Percentiles rank a stretch among this genome's conserved stretches.
Evolutionary conservation across 2,329 filamentous ascomycete species (phyloP).

Genomic region (Talaromyces sp.): DNA sequence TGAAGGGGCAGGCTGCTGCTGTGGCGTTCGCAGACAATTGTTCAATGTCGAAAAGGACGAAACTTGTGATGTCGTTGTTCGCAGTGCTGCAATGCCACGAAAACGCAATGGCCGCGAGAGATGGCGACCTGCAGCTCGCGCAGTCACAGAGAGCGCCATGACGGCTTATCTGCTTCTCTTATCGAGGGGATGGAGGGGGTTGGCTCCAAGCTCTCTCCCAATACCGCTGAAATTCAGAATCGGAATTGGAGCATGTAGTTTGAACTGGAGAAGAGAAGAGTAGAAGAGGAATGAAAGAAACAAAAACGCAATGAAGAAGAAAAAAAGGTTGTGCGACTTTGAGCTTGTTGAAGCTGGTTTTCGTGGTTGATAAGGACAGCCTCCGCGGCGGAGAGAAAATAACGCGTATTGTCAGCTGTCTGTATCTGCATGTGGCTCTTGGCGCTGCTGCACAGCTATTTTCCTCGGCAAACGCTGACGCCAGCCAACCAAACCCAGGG

Average conservation of each 20-base stretch:
- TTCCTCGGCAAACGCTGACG: background rate
- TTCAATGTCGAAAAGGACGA: constrained; percentile 27
- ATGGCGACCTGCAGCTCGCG: constrained; percentile 7
- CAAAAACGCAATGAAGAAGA: background rate
- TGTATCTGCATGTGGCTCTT: background rate
- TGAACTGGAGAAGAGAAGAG: background rate
- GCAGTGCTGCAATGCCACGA: constrained; percentile 2
- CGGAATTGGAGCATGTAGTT: background rate
- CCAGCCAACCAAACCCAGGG: background rate
- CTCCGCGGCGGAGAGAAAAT: background rate
- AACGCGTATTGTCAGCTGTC: background rate
- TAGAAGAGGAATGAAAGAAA: background rate
- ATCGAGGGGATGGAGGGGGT: constrained; percentile 1
- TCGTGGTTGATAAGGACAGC: background rate
- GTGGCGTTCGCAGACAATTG: constrained; percentile 23
- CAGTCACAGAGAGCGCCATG: constrained; percentile 12
- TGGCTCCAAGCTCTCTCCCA: constrained; percentile 5
- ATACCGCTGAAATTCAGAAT: constrained; percentile 3
- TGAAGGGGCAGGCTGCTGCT: constrained; percentile 19
- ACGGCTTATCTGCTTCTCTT: background rate
- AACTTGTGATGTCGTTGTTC: constrained; percentile 3
- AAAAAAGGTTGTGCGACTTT: background rate
- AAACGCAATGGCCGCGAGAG: constrained; percentile 1
- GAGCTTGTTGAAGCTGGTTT: background rate
- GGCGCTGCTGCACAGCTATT: background rate